These are phyloP conservation scores for Colletotrichum godetiae DNA, from an alignment of 2,329 filamentous ascomycete genomes.

Conservation along the genomic window DNA sequence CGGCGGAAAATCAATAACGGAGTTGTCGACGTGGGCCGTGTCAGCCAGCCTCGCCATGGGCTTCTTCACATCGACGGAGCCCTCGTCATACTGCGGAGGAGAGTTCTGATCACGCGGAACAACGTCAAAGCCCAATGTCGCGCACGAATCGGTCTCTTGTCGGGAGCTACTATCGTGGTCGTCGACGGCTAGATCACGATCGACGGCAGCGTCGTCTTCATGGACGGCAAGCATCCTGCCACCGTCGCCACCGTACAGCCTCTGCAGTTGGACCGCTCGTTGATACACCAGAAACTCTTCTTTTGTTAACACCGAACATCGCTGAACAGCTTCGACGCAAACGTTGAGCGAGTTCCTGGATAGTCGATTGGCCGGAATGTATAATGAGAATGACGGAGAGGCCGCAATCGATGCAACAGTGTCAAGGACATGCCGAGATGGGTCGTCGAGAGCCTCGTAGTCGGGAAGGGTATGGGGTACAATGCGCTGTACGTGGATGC, in stretches of 20 bases:
- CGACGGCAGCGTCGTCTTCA: too few species aligned
- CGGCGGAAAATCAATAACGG: not conserved
- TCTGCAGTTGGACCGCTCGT: not conserved
- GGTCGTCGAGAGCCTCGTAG: not conserved
- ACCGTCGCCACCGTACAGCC: not conserved
- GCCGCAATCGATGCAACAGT: not conserved
- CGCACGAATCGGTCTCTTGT: not conserved
- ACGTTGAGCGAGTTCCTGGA: not conserved
- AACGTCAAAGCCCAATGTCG: not conserved
- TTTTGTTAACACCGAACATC: not conserved
- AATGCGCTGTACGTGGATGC: conserved; percentile 1
- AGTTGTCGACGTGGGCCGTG: not conserved
- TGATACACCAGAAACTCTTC: not conserved
- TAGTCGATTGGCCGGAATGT: not conserved
- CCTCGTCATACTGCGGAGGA: not conserved
- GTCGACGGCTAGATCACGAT: too few species aligned
- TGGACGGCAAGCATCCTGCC: not conserved
- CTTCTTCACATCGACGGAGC: not conserved
- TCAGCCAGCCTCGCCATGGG: not conserved
- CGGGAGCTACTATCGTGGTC: not conserved
- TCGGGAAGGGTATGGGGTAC: not conserved
- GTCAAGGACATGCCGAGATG: not conserved
- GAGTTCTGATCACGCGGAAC: not conserved
- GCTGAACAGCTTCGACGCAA: not conserved
- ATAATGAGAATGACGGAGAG: conserved; percentile 1